Base-by-base conservation (phyloP, 2,329 filamentous ascomycete species). In the Neodidymelliopsis sp. region DNA sequence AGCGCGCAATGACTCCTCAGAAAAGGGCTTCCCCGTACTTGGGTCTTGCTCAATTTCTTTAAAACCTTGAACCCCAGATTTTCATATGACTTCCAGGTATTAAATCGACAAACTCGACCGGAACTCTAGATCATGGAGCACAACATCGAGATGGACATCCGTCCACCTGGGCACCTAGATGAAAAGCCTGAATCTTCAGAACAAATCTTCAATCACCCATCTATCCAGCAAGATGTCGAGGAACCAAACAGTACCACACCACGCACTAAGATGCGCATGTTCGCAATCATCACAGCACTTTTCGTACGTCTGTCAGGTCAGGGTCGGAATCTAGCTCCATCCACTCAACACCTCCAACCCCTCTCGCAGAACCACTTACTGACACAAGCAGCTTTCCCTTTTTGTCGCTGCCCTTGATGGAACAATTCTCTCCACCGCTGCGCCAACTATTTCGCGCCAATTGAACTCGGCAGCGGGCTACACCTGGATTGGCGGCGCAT, bases 401-500 rank as follows among this genome's bases (percentile, higher is more conserved):
- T 77, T 76, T 48, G 66, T 76, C 35, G 71, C 72, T 9, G 75
- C 75, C 8, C 61, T 78, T 4, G 75, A 78, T 34, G 59, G 82
- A 40, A 87, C 84, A 12, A 85, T 85, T 58, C 75, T 86, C 58
- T 81, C 86, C 9, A 88, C 86, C 0, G 84, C 86, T 5, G 77
- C 88, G 4, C 86, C 87, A 0, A 84, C 84, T 11, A 89, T 90
- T 55, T 79, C 83, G 4, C 72, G 73, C 24, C 78, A 88, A 51
- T 82, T 92, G 53, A 65, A 84, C 33, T 88, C 87, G 5, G 83
- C 83, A 3, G 76, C 82, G 12, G 88, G 88, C 18, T 92, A 91
- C 71, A 84, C 85, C 11, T 92, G 89, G 90, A 88, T 93, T 52
- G 89, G 88, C 1, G 85, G 82, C 20, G 84, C 88, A 0, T 92